Evolutionary conservation across 345 rosid genomes (phyloP).

Genomic region (Boechera retrofracta): DNA sequence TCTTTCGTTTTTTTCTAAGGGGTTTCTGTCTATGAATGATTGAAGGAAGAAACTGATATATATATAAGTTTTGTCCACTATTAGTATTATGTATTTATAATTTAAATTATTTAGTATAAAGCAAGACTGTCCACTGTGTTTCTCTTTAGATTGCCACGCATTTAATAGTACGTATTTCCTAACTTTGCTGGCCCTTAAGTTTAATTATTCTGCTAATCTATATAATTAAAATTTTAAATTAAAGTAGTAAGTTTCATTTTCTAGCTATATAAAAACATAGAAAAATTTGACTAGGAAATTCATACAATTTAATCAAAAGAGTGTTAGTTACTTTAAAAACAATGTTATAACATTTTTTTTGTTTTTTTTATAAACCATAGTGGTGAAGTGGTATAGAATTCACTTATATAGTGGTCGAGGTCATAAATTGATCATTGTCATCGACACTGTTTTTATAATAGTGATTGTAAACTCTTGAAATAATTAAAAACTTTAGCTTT

Average conservation of each 20-base stretch:
- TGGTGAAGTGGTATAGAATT: background rate
- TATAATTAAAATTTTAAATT: background rate
- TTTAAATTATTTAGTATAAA: background rate
- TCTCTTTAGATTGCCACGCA: constrained; percentile 11
- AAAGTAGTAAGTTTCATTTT: background rate
- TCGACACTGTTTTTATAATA: background rate
- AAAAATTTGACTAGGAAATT: background rate
- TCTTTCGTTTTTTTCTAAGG: background rate
- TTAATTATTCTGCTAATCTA: background rate
- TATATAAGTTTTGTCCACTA: background rate
- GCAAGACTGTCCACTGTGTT: background rate
- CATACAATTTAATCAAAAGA: background rate
- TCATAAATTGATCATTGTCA: background rate
- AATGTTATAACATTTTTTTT: too few species aligned
- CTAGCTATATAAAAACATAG: background rate
- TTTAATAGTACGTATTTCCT: background rate
- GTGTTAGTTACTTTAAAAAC: background rate
- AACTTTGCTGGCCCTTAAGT: background rate
- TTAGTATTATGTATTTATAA: background rate
- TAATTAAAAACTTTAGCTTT: background rate
- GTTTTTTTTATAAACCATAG: background rate
- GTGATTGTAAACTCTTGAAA: background rate
- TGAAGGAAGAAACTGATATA: constrained; percentile 30
- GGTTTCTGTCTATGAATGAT: background rate
- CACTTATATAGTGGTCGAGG: background rate